Percentiles rank a stretch among this genome's conserved stretches.
Conservation (phyloP, 1,139 yeast genomes). For the Debaryomyces coudertii region DNA sequence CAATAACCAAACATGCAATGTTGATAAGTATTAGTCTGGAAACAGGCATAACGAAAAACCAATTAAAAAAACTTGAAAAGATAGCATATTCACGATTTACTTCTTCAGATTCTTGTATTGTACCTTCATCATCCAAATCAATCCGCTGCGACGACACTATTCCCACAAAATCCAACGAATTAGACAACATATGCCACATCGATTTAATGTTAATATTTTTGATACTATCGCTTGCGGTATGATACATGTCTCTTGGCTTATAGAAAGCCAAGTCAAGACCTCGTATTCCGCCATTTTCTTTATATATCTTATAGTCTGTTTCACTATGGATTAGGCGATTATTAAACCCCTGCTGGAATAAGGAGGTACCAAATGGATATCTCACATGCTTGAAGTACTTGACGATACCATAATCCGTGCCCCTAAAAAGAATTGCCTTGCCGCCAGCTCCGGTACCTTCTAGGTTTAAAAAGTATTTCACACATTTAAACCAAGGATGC, state of each 20-base stretch:
- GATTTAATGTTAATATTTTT: constrained; percentile 64
- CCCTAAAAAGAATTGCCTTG: constrained; percentile 78
- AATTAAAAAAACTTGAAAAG: constrained; percentile 64
- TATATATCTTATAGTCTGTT: constrained; percentile 81
- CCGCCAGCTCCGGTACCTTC: constrained; percentile 99
- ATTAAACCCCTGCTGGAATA: constrained; percentile 82
- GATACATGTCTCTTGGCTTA: constrained; percentile 78
- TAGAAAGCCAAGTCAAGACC: constrained; percentile 73
- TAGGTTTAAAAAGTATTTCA: constrained; percentile 72
- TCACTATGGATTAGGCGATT: constrained; percentile 74
- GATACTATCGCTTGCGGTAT: constrained; percentile 74
- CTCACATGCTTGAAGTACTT: constrained; percentile 50
- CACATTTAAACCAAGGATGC: constrained; percentile 73
- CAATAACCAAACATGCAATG: constrained; percentile 49
- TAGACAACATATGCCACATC: constrained; percentile 81
- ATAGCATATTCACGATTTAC: constrained; percentile 48
- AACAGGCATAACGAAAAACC: constrained; percentile 58
- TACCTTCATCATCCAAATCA: constrained; percentile 39
- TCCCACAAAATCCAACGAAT: constrained; percentile 60
- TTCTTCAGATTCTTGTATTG: constrained; percentile 11
- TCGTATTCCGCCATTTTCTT: constrained; percentile 61
- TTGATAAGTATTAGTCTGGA: constrained; percentile 51
- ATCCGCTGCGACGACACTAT: constrained; percentile 42
- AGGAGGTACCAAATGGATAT: constrained; percentile 76
- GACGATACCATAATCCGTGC: constrained; percentile 74